phyloP scores from a whole-genome alignment of 768 basidiomycete species.

The Neoboletus magnificus region DNA sequence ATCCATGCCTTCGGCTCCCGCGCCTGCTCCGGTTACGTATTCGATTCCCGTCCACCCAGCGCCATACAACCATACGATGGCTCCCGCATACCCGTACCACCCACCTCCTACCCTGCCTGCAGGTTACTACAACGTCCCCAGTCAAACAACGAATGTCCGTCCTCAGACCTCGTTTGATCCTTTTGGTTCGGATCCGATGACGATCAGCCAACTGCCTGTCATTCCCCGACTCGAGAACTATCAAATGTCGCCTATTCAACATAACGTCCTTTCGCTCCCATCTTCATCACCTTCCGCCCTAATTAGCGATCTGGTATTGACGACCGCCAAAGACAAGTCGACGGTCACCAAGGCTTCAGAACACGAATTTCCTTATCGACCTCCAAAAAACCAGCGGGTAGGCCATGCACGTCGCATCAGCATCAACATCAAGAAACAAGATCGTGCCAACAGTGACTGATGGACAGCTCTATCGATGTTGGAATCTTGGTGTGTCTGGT shows the following conservation, averaged over 20 bases:
- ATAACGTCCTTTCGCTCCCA: background rate
- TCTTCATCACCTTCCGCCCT: background rate
- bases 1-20: background rate
- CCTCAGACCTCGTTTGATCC: conserved; percentile 17
- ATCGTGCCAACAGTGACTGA: conserved; percentile 13
- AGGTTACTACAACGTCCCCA: background rate
- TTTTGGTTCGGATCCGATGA: conserved; percentile 17
- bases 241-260: background rate
- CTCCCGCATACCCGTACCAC: conserved; percentile 9
- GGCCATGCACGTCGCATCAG: conserved; percentile 42
- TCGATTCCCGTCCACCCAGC: conserved; percentile 4
- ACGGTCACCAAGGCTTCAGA: background rate
- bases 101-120: conserved; percentile 2
- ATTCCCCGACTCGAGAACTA: conserved; percentile 7
- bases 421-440: conserved; percentile 33
- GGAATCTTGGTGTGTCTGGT: background rate
- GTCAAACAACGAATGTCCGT: background rate
- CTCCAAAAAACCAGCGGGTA: conserved; percentile 29
- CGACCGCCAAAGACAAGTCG: background rate
- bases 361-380: conserved; percentile 33
- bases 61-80: conserved; percentile 4
- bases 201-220: conserved; percentile 10
- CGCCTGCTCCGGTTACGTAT: conserved; percentile 4
- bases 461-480: background rate
- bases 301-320: background rate